Base-by-base conservation (phyloP, 2,329 filamentous ascomycete genomes). In the Sclerotinia spermophila region DNA sequence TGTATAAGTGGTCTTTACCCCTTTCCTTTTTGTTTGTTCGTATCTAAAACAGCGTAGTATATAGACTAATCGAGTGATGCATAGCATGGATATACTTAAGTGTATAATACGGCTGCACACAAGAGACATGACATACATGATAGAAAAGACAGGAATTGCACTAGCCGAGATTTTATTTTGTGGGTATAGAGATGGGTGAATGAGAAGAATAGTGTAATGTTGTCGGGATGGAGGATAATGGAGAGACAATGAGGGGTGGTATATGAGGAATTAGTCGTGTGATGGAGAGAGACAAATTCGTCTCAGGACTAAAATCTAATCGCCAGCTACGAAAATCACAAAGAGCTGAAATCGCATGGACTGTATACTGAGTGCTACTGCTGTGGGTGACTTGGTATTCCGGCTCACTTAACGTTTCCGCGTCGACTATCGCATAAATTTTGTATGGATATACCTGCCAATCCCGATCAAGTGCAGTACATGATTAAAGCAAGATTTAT, bases 201-300 rank as follows among this genome's bases (percentile, higher is more conserved):
- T 10, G 45, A 53, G 48, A 17, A 53, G 27, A 13, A 6, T 17
- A n/a, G 21, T 33, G 13, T 17, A n/a, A 33, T 33, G 17, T 21
- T 11, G 3, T 60, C 5, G 51, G n/a, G 51, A 2, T 15, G 11
- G 51, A 7, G 13, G 0, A 53, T 53, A 53, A 3, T 27, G n/a
- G 27, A 3, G n/a, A 27, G 13, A 53, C 11, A 13, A 15, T 13
- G 11, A 42, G 8, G 8, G 13, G 15, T 3, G 4, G 8, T 15
- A 15, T 42, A 42, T 42, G 15, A 42, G n/a, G 13, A 27, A 5
- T 53, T 15, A 27, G 8, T 30, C 11, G 65, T 78, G 78, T 67
- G 78, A 76, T 13, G 74, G 76, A 62, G 76, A 73, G 58, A 77
- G 75, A 42, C 78, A 71, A 44, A 77, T n/a, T 15, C 48, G 48